Base-by-base conservation (phyloP, 2,329 filamentous ascomycete species). In the Apiospora malaysiana region DNA sequence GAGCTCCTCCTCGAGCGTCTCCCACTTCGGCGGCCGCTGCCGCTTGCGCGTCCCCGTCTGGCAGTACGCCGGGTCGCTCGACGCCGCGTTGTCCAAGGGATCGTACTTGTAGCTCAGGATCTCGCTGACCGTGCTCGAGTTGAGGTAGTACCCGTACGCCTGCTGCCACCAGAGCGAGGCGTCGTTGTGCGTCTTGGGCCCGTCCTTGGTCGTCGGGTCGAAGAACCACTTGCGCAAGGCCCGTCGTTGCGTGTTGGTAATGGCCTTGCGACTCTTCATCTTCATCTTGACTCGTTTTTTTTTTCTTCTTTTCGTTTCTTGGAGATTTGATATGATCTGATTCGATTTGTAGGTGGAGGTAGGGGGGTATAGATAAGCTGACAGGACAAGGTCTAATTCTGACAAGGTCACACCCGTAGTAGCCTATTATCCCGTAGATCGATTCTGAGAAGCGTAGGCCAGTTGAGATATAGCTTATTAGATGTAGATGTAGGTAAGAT, bases 101-200 rank as follows among this genome's bases (percentile, higher is more conserved):
- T 71, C 70, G 70, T 71, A 71, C 56, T 71, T 71, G 70, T 71
- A 69, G 59, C 67, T 69, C 16, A 71, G 46, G 42, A 71, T 71
- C 49, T 71, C 70, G 70, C 70, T 71, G 37, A 71, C 70, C 14
- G 70, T 69, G 37, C 56, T 67, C 45, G 70, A 71, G 67, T 71
- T 71, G 42, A 71, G 67, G 68, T 71, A 69, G 70, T 71, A 71
- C 12, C 70, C 70, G 68, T 71, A 71, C 18, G 37, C 69, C 56
- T 71, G 25, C 32, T 71, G 67, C 70, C 70, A 71, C 70, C 70
- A 71, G 32, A 69, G 43, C 43, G 70, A 71, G 27, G 70, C 70
- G 68, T 71, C 70, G 10, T 68, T 68, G 56, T 71, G 70, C 18
- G 70, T 71, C 43, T 71, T 71, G 43, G 70, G 43, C 42, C 70